Base-by-base conservation (phyloP, 306 rosid genomes). In the Rubus idaeus region DNA sequence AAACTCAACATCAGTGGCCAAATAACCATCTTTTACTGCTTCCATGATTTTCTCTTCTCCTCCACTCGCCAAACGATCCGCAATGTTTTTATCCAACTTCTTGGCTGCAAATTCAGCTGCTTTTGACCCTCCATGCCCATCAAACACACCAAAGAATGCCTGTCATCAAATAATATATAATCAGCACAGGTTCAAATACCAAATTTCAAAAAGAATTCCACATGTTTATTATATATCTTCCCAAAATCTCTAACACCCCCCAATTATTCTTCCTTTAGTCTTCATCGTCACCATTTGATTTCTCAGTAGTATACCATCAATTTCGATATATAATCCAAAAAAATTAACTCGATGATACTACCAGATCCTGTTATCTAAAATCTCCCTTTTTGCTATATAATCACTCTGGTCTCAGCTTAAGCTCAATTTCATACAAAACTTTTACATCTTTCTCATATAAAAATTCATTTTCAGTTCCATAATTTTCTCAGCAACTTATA, bases 131-230 rank as follows among this genome's bases (percentile, higher is more conserved):
- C 88, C 88, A 20, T 87, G 91, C n/a, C 91, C 91, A 50, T 87
- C 91, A 71, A 85, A 85, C 71, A 87, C 85, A 42, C 91, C 91
- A 64, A 87, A 87, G 30, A 85, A 83, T 21, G 84, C 88, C 91
- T 87, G 84, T 9, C 18, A 50, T 68, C 64, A 67, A 71, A 75
- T 4, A 39, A 50, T 42, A 49, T 67, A 49, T 66, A 51, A 63
- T 83, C 86, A 78, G 68, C 61, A 14, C 35, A 70, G 44, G 44
- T 58, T 77, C 65, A 16, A 64, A 20, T 12, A 2, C 8, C 12
- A 10, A 70, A 75, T 69, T 30, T 30, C 10, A n/a, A 51, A 51
- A 51, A 2, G 35, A 30, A 30, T 30, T 30, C 35, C 35, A 30
- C 1, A 30, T 30, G 35, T 30, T 30, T 30, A 30, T 30, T 30